A percentile compares a stretch with the other conserved stretches of the same genome.
Evolutionary conservation across 2,329 filamentous ascomycete species (phyloP).

Genomic region (Colletotrichum orbiculare): DNA sequence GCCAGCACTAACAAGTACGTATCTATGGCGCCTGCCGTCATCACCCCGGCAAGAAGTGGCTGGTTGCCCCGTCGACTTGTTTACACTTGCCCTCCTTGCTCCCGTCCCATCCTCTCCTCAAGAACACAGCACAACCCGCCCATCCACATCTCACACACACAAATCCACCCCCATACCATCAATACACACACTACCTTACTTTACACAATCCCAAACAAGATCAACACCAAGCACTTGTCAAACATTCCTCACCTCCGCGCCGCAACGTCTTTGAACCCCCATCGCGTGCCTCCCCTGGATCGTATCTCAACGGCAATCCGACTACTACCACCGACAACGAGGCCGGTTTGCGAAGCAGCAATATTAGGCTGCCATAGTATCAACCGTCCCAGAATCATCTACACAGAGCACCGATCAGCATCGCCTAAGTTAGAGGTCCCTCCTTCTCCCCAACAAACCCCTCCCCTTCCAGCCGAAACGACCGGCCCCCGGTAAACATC

Average conservation of each 20-base stretch:
- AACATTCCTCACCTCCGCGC: conserved; percentile 33
- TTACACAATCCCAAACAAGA: conserved; percentile 23
- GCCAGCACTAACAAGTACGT: background rate
- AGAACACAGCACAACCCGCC: conserved; percentile 37
- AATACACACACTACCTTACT: background rate
- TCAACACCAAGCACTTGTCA: conserved; percentile 21
- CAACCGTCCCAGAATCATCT: conserved; percentile 11
- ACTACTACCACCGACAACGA: conserved; percentile 4
- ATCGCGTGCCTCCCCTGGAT: conserved; percentile 16
- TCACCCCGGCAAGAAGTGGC: conserved; percentile 38
- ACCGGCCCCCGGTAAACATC: conserved; percentile 20
- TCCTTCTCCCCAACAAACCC: conserved; percentile 23
- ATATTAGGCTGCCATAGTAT: background rate
- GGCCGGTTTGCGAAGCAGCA: conserved; percentile 8
- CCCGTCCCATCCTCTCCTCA: conserved; percentile 33
- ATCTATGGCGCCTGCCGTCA: conserved; percentile 30
- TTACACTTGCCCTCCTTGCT: conserved; percentile 39
- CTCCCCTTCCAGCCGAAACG: conserved; percentile 13
- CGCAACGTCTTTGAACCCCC: conserved; percentile 27
- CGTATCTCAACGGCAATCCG: conserved; percentile 28
- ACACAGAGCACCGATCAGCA: conserved; percentile 18
- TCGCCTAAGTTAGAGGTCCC: conserved; percentile 34
- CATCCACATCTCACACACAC: conserved; percentile 35
- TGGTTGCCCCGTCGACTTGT: conserved; percentile 42
- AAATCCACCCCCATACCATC: conserved; percentile 32